These are phyloP conservation scores for Coix lacrymajobi DNA, from an alignment of 176 grass and related monocot species.

Conservation along the genomic window DNA sequence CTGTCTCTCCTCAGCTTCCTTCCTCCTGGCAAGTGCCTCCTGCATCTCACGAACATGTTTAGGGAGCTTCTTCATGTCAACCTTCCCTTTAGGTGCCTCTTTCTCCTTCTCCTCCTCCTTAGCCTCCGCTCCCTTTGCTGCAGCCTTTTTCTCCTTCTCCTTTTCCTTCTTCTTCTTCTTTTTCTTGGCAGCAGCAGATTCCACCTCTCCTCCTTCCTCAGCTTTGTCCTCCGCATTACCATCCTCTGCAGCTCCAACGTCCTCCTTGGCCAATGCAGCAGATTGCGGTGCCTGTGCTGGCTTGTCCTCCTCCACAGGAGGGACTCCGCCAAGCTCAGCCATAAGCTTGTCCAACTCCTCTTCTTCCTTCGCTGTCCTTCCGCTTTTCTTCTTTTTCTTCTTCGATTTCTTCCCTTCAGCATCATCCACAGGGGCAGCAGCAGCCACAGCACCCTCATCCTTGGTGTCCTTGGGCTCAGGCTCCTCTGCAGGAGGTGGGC, in stretches of 20 bases:
- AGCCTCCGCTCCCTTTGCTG: constrained; percentile 45
- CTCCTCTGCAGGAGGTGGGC: constrained; percentile 11
- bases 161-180: constrained; percentile 99
- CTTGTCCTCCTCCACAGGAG: constrained; percentile 14
- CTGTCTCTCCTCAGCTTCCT: constrained; percentile 70
- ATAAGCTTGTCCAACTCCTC: constrained; percentile 82
- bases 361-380: constrained; percentile 73
- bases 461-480: constrained; percentile 17
- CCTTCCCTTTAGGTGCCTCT: constrained; percentile 66
- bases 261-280: constrained; percentile 40
- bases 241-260: constrained; percentile 29
- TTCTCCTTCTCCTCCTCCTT: constrained; percentile 52
- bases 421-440: constrained; percentile 32
- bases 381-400: constrained; percentile 98
- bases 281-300: not conserved
- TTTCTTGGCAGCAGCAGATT: constrained; percentile 80
- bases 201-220: constrained; percentile 65
- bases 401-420: constrained; percentile 67
- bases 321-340: constrained; percentile 50
- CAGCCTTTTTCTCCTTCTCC: constrained; percentile 90
- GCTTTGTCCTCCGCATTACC: constrained; percentile 54
- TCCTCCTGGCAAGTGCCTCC: constrained; percentile 68
- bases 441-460: constrained; percentile 1
- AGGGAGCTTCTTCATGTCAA: constrained; percentile 75
- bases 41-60: constrained; percentile 85